Conservation (phyloP, 176 grass and related monocot genomes). For the Zea luxurians region DNA sequence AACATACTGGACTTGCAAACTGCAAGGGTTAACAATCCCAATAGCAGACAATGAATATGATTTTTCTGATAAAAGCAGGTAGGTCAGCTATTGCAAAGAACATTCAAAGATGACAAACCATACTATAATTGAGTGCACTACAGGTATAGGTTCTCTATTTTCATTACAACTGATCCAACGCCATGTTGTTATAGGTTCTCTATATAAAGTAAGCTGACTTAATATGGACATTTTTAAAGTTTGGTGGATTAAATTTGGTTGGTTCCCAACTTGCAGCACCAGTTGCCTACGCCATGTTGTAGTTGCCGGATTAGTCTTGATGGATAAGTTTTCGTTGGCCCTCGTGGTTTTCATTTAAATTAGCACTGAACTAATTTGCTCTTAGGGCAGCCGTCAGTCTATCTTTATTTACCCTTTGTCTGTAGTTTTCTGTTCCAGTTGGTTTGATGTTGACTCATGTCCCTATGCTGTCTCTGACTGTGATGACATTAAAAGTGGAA, state of each 20-base stretch:
- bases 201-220: constrained; percentile 10
- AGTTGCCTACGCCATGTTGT: constrained; percentile 9
- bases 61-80: no score
- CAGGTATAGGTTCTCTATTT: no score
- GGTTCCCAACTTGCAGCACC: constrained; percentile 18
- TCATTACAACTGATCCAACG: no score
- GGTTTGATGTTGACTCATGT: constrained; percentile 32
- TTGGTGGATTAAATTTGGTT: constrained; percentile 31
- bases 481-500: constrained; percentile 29
- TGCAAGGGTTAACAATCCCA: no score
- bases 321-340: constrained; percentile 40
- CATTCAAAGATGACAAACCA: no score
- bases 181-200: no score
- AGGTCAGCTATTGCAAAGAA: no score
- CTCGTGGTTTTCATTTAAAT: constrained; percentile 37
- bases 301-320: constrained; percentile 1
- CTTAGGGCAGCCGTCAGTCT: not conserved
- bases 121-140: no score
- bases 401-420: constrained; percentile 33
- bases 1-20: no score
- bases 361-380: constrained; percentile 9
- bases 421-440: constrained; percentile 22
- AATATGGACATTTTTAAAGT: constrained; percentile 10
- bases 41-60: no score
- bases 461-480: constrained; percentile 14